Evolutionary conservation across 805 yeast species (phyloP), one percentile per base, ranked within the genome.

Genomic region (Hanseniaspora hatyaiensis): DNA sequence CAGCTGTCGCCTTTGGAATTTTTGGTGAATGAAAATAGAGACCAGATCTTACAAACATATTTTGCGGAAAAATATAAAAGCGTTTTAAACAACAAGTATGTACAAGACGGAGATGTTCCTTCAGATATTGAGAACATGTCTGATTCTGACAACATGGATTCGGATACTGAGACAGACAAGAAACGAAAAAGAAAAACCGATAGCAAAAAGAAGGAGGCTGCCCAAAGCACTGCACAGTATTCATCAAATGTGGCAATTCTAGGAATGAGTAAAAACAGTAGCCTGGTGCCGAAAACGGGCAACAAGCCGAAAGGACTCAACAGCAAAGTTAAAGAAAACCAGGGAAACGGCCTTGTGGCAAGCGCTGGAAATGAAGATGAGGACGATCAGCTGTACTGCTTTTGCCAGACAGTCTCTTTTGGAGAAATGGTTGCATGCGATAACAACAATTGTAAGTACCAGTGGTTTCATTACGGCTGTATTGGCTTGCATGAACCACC

Each of bases 391-490:
- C 55, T 77, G 45, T 89, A 89, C 62, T 89, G 98, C 63, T 82
- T 83, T 65, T 89, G 98, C 60, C 94, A 86, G 59, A 86, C 88
- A 55, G 94, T 83, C 0, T 87, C 96, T 0, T 85, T 81, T 64
- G 98, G 98, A 20, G 85, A 80, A 57, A 89, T 89, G 98, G 85
- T 89, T 54, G 96, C 92, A 0, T 89, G 98, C 65, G 98, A 89
- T 60, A 83, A 86, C 53, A 82, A 81, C 20, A 78, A 81, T 55
- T 92, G 98, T 68, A 76, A 78, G 59, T 78, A 71, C 54, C 96
- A 86, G 61, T 89, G 97, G 97, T 89, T 89, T 66, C 98, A 92
- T 64, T 89, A 88, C 71, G 81, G 79, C 49, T 92, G 98, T 68
- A 96, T 89, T 34, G 95, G 95, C 1, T 68, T 89, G 51, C 79